phyloP scores from a whole-genome alignment of 2,329 filamentous ascomycete species.

The Trichoderma arundinaceum region DNA sequence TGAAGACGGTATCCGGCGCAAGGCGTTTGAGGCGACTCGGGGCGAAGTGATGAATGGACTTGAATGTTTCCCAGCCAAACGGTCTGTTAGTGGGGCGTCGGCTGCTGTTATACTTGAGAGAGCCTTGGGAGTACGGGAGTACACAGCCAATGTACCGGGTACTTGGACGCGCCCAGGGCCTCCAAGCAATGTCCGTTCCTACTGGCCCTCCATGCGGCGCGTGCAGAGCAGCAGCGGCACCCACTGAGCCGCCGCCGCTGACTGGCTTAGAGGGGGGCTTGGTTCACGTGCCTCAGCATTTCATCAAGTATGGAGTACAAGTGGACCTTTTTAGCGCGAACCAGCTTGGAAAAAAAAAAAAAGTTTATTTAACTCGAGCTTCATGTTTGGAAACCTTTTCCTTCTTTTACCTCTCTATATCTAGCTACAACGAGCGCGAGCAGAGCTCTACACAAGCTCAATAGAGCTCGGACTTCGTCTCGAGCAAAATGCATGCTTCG shows the following conservation, averaged over 20 bases:
- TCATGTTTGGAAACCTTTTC: constrained; percentile 8
- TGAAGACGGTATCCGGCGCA: background rate
- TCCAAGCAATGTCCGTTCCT: background rate
- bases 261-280: constrained; percentile 20
- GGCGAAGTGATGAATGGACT: constrained; percentile 11
- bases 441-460: constrained; percentile 11
- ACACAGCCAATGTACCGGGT: constrained; percentile 1
- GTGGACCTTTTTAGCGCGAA: constrained; percentile 18
- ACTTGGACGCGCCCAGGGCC: constrained; percentile 11
- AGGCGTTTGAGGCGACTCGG: background rate
- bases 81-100: constrained; percentile 25
- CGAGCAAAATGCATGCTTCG: background rate
- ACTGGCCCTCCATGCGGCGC: background rate
- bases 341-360: constrained; percentile 25
- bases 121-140: constrained; percentile 14
- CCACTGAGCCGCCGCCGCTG: constrained; percentile 11
- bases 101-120: constrained; percentile 27
- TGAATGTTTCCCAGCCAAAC: constrained; percentile 19
- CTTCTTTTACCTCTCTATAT: constrained; percentile 7
- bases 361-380: constrained; percentile 27
- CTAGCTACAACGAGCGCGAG: constrained; percentile 1
- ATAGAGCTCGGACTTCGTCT: background rate
- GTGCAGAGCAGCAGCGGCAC: background rate
- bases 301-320: constrained; percentile 27
- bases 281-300: constrained; percentile 31